Conservation (phyloP, 2,329 filamentous ascomycete species). For the Fusarium mundagurra region DNA sequence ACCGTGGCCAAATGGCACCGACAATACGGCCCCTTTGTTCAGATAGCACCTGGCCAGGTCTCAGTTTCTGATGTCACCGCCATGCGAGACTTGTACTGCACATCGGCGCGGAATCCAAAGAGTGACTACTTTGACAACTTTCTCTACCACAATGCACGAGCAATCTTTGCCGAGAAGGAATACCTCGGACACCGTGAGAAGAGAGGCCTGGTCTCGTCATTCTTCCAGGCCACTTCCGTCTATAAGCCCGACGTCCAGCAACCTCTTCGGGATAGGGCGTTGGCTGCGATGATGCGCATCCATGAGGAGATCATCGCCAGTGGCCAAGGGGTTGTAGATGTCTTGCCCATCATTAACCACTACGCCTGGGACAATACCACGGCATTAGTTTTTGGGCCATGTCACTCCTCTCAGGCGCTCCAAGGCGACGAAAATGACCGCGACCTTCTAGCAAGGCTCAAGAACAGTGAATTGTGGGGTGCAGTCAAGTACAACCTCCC, state of each 20-base stretch:
- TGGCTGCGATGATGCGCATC: background rate
- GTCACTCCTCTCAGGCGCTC: background rate
- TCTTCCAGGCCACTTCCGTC: background rate
- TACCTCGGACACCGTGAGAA: background rate
- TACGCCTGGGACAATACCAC: background rate
- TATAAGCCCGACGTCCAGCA: background rate
- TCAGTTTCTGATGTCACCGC: background rate
- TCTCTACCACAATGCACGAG: background rate
- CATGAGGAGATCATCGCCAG: background rate
- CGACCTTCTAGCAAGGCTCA: background rate
- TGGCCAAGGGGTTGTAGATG: background rate
- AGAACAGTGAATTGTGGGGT: background rate
- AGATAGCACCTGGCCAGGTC: background rate
- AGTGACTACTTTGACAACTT: background rate
- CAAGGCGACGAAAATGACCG: background rate
- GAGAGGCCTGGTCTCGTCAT: background rate
- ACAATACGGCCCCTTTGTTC: background rate
- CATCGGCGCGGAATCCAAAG: background rate
- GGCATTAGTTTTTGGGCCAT: background rate
- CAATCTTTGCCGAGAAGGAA: background rate
- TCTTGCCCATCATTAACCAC: background rate
- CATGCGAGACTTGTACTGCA: background rate
- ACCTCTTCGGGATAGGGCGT: background rate
- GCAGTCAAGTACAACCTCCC: background rate
- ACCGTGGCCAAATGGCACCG: background rate